These are phyloP conservation scores for Cystobasidium tubakii DNA, from an alignment of 768 basidiomycete genomes.

Conservation along the genomic window DNA sequence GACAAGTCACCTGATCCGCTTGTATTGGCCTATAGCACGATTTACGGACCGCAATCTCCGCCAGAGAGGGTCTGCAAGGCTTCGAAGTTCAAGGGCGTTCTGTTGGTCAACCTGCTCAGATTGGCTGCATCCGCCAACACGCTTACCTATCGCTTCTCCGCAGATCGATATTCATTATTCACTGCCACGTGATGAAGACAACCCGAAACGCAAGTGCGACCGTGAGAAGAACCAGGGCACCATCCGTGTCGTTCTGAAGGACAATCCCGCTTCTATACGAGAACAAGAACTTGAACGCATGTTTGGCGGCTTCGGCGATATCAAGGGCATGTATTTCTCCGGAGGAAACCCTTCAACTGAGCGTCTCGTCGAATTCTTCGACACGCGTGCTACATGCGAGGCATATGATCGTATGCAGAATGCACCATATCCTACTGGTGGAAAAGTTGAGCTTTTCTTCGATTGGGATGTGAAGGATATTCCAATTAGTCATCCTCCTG, in stretches of 20 bases:
- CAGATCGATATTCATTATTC: conserved; percentile 99
- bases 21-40: conserved; percentile 61
- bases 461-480: conserved; percentile 62
- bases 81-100: conserved; percentile 79
- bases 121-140: no score
- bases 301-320: conserved; percentile 83
- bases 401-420: conserved; percentile 74
- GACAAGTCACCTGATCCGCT: neutral
- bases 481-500: conserved; percentile 8
- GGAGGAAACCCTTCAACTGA: conserved; percentile 58
- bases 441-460: conserved; percentile 78
- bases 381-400: conserved; percentile 72
- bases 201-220: conserved; percentile 55
- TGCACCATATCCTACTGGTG: conserved; percentile 66
- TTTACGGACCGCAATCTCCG: conserved; percentile 82
- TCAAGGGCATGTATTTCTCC: conserved; percentile 65
- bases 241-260: conserved; percentile 68
- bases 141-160: neutral
- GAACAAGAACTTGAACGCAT: conserved; percentile 78
- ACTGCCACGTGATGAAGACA: conserved; percentile 77
- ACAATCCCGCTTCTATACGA: conserved; percentile 65
- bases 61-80: conserved; percentile 82
- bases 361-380: conserved; percentile 88
- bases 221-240: conserved; percentile 77
- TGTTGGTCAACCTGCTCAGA: conserved; percentile 56